A percentile compares a stretch with the other conserved stretches of the same genome.
Conservation (phyloP, 805 yeast genomes). For the Candida dendrica region DNA sequence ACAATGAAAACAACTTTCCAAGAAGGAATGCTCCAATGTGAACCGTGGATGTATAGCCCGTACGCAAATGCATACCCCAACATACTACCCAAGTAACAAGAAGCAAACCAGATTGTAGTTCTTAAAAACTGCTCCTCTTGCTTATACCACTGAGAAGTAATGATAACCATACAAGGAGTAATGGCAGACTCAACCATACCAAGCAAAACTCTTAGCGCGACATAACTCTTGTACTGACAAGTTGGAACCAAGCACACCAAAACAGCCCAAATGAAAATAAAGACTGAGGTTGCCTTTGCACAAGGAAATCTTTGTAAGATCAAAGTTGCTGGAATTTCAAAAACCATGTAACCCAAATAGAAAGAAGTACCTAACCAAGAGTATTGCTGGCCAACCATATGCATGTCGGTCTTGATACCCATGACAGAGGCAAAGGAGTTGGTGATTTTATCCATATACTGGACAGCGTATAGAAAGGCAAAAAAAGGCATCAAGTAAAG, state of each 20-base stretch:
- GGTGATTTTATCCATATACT: constrained; percentile 32
- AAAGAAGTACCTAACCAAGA: constrained; percentile 39
- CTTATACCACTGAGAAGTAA: constrained; percentile 55
- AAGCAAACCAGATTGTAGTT: constrained; percentile 36
- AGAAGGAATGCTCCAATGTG: constrained; percentile 34
- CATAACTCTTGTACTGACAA: constrained; percentile 31
- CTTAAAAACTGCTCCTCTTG: constrained; percentile 37
- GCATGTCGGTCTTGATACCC: constrained; percentile 28
- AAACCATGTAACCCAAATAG: constrained; percentile 39
- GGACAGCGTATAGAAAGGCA: constrained; percentile 24
- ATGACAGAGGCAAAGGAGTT: constrained; percentile 31
- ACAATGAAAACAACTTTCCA: constrained; percentile 60
- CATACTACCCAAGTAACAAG: constrained; percentile 39
- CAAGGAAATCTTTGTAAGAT: constrained; percentile 37
- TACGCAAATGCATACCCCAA: constrained; percentile 50
- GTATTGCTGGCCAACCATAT: constrained; percentile 30
- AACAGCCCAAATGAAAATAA: constrained; percentile 32
- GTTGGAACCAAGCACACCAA: constrained; percentile 26
- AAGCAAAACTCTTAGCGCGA: constrained; percentile 32
- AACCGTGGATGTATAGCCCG: constrained; percentile 36
- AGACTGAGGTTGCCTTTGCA: constrained; percentile 27
- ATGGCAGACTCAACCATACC: constrained; percentile 39
- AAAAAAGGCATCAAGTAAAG: constrained; percentile 28
- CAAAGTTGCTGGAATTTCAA: constrained; percentile 36
- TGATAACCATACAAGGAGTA: constrained; percentile 48